Evolutionary conservation across 768 basidiomycete genomes (phyloP).

Genomic region (Leccinellum albellum): DNA sequence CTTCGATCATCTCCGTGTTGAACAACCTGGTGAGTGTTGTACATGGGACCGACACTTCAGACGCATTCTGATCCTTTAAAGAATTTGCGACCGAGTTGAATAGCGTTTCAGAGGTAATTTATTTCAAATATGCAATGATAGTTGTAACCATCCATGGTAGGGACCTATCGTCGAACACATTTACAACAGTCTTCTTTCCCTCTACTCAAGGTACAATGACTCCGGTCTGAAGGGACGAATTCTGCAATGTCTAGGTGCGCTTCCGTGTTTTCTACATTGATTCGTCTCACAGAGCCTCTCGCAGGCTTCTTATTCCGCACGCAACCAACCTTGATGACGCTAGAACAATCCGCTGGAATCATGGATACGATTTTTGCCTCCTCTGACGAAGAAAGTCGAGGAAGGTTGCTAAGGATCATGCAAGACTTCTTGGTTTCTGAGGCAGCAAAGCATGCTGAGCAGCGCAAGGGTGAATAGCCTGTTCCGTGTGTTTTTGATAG

Average conservation of each 20-base stretch:
- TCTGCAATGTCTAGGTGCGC: conserved; percentile 80
- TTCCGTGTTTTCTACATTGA: background rate
- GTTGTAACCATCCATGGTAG: conserved; percentile 31
- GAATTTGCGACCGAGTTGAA: conserved; percentile 57
- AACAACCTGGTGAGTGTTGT: conserved; percentile 50
- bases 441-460: conserved; percentile 67
- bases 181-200: conserved; percentile 63
- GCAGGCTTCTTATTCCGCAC: conserved; percentile 85
- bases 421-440: conserved; percentile 90
- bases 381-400: conserved; percentile 64
- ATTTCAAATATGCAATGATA: background rate
- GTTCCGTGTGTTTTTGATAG: background rate
- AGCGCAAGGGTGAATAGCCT: conserved; percentile 55
- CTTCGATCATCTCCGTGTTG: conserved; percentile 71
- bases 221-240: conserved; percentile 62
- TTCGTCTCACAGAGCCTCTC: background rate
- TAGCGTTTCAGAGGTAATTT: conserved; percentile 50
- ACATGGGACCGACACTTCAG: background rate
- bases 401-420: conserved; percentile 78
- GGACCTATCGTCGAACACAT: conserved; percentile 79
- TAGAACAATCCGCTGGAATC: conserved; percentile 70
- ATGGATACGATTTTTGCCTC: conserved; percentile 90
- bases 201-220: conserved; percentile 67
- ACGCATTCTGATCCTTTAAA: conserved; percentile 20
- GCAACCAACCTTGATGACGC: conserved; percentile 86